phyloP scores from a whole-genome alignment of 2,329 filamentous ascomycete genomes.

The Beauveria sp. region DNA sequence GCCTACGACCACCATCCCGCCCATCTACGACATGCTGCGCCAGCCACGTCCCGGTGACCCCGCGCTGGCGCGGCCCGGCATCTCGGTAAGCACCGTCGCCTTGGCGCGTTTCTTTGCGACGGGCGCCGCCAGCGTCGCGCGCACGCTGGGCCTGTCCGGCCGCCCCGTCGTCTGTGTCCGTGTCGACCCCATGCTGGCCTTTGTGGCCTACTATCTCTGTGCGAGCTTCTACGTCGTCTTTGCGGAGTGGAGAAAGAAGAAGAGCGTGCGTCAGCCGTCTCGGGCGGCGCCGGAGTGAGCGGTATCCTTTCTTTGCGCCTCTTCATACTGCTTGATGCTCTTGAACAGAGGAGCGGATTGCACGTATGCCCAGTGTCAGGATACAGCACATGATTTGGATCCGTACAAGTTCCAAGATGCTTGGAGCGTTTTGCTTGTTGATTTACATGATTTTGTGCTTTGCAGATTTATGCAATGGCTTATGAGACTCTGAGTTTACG shows the following conservation, averaged over 20 bases:
- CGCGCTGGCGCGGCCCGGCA: background rate
- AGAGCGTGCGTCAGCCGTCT: background rate
- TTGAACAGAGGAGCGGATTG: background rate
- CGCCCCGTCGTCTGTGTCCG: background rate
- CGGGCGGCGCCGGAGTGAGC: background rate
- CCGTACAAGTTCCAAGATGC: background rate
- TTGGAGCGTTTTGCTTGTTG: background rate
- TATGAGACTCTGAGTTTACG: background rate
- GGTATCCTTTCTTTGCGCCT: background rate
- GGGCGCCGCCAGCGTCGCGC: conserved; percentile 3
- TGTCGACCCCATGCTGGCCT: conserved; percentile 7
- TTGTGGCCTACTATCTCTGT: conserved; percentile 4
- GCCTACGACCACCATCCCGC: background rate
- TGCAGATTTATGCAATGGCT: background rate
- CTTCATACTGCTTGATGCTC: too few relatives aligned
- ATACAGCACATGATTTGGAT: background rate
- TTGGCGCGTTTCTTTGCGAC: conserved; percentile 4
- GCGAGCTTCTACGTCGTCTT: background rate
- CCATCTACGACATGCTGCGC: conserved; percentile 1
- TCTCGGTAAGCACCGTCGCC: background rate
- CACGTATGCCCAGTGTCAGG: background rate
- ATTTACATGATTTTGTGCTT: background rate
- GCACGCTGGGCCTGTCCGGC: background rate
- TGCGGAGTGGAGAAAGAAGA: background rate
- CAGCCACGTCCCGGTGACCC: background rate